Evolutionary conservation across 1,139 yeast genomes (phyloP).

Genomic region (Suhomyces maxii): DNA sequence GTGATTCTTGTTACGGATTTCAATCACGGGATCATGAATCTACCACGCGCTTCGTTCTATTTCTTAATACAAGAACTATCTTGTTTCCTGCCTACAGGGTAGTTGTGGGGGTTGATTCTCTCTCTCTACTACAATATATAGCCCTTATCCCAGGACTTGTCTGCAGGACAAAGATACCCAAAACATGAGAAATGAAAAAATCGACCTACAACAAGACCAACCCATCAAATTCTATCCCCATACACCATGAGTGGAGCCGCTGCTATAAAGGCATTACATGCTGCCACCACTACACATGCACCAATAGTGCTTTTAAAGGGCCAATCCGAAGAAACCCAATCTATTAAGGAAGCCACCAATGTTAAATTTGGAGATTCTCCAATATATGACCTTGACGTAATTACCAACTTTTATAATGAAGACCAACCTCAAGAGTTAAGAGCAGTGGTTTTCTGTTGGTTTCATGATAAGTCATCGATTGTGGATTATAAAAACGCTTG

Average conservation of each 20-base stretch:
- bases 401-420: slow-evolving; percentile 61
- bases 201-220: background rate
- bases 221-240: background rate
- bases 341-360: slow-evolving; percentile 38
- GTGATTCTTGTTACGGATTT: too few relatives aligned
- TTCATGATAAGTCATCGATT: slow-evolving; percentile 69
- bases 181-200: slow-evolving; percentile 2
- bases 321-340: slow-evolving; percentile 19
- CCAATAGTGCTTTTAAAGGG: slow-evolving; percentile 26
- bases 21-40: too few relatives aligned
- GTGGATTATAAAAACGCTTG: slow-evolving; percentile 83
- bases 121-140: too few relatives aligned
- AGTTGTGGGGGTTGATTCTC: too few relatives aligned
- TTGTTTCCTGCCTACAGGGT: too few relatives aligned
- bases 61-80: too few relatives aligned
- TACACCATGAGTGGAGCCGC: slow-evolving; percentile 12
- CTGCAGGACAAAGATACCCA: slow-evolving; percentile 7
- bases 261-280: slow-evolving; percentile 16
- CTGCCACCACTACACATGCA: slow-evolving; percentile 24
- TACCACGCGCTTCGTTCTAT: too few relatives aligned
- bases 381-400: slow-evolving; percentile 35
- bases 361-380: slow-evolving; percentile 31
- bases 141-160: background rate
- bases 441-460: slow-evolving; percentile 79
- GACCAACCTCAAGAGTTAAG: slow-evolving; percentile 52